Evolutionary conservation across 164 flowering plant genomes (phyloP), one percentile per base, ranked within the genome.

Genomic region (Umbellularia californica): DNA sequence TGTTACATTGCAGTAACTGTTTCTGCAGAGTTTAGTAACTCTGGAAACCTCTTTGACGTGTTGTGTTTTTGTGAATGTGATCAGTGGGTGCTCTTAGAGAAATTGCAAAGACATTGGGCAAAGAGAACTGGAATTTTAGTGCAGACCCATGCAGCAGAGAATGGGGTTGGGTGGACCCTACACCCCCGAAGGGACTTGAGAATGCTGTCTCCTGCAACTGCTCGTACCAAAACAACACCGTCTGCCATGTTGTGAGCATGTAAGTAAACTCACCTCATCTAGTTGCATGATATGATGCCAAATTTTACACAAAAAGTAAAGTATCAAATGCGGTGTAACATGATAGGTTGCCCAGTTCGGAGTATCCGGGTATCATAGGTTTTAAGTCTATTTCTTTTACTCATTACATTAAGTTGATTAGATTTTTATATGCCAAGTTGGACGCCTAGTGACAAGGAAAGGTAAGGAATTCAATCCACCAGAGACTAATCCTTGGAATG

Each of bases 161-260:
- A 17, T 28, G 25, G 14, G 83, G 82, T 7, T 85, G 88, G 90
- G 63, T 0, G 5, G 28, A 35, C 2, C 68, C 14, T 0, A 72
- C 51, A 0, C 65, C 70, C 17, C n/a, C 1, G 24, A 64, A 71
- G n/a, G 84, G 81, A 0, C 69, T 0, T 12, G 83, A 83, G 58
- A 79, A 81, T 70, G 74, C 71, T 0, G 81, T 90, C 64, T 75
- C 77, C 17, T 89, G 92, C 62, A 69, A 84, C 65, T 89, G 92
- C 83, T 27, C 86, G 68, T 83, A 74, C 75, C 7, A 28, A 47
- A 83, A 82, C 50, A 50, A 70, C 72, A 82, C 89, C 28, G 70
- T 79, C 58, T 87, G 89, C 79, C 92, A 90, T 58, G 87, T 90
- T 17, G 65, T 76, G 27, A 77, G 78, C 82, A 90, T 90, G 95